Evolutionary conservation across 1,284 basidiomycete species (phyloP).

Genomic region (Irpex sp.): DNA sequence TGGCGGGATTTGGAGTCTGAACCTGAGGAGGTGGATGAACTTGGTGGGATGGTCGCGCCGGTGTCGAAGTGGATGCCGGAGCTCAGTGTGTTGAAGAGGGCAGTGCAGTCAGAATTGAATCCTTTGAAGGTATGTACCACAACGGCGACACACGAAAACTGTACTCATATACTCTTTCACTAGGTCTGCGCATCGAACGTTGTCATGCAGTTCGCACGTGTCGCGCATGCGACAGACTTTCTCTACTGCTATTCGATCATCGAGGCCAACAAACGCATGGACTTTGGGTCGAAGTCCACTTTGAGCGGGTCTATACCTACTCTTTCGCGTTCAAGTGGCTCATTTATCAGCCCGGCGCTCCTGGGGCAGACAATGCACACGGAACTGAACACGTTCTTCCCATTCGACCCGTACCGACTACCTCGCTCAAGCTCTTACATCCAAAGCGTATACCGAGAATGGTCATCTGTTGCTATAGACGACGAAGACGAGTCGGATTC

Average conservation of each 20-base stretch:
- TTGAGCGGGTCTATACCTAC: not conserved
- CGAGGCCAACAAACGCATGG: constrained; percentile 73
- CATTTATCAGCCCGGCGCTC: constrained; percentile 27
- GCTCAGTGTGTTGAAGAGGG: constrained; percentile 77
- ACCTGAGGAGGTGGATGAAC: constrained; percentile 47
- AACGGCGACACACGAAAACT: constrained; percentile 2
- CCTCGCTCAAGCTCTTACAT: constrained; percentile 71
- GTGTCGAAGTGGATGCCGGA: constrained; percentile 82
- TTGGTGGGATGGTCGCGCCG: constrained; percentile 24
- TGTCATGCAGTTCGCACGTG: constrained; percentile 91
- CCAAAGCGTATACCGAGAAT: constrained; percentile 71
- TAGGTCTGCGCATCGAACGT: constrained; percentile 89
- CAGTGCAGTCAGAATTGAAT: constrained; percentile 82
- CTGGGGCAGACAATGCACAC: constrained; percentile 46
- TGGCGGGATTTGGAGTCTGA: constrained; percentile 85
- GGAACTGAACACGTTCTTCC: constrained; percentile 94
- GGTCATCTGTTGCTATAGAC: constrained; percentile 72
- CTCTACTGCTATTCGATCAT: constrained; percentile 95
- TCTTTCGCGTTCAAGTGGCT: not conserved
- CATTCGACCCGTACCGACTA: constrained; percentile 96
- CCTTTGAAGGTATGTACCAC: constrained; percentile 71
- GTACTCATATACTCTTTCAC: not conserved
- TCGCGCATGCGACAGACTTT: constrained; percentile 90
- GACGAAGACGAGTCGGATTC: constrained; percentile 67
- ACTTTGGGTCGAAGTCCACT: constrained; percentile 30